A percentile compares a stretch with the other conserved stretches of the same genome.
phyloP scores from a whole-genome alignment of 768 basidiomycete genomes.

The Trametes sanguinea region DNA sequence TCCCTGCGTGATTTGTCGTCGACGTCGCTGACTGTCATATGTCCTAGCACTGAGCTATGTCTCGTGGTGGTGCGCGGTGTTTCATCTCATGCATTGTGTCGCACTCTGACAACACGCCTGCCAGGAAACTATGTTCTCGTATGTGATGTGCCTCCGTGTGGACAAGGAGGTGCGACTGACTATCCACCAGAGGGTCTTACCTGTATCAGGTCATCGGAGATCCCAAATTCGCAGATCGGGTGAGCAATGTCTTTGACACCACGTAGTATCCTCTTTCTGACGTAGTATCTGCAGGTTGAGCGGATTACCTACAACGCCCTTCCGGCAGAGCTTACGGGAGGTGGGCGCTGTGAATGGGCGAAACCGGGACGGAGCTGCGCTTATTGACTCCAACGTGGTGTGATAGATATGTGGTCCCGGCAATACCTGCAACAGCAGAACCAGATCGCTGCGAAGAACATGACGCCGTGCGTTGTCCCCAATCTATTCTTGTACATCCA shows the following conservation, averaged over 20 bases:
- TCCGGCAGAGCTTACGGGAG: slow-evolving; percentile 49
- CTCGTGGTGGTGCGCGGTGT: slow-evolving; percentile 47
- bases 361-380: neutral
- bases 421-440: slow-evolving; percentile 64
- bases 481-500: too few relatives aligned
- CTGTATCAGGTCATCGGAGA: slow-evolving; percentile 59
- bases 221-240: slow-evolving; percentile 51
- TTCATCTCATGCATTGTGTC: neutral
- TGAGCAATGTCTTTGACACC: slow-evolving; percentile 26
- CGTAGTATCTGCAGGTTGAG: slow-evolving; percentile 36
- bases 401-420: slow-evolving; percentile 56
- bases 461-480: slow-evolving; percentile 42
- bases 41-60: slow-evolving; percentile 52
- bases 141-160: slow-evolving; percentile 23
- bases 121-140: slow-evolving; percentile 65
- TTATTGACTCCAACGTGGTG: neutral
- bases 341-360: slow-evolving; percentile 27
- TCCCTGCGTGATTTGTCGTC: neutral
- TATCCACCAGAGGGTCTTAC: slow-evolving; percentile 46
- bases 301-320: slow-evolving; percentile 54
- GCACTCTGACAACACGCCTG: neutral
- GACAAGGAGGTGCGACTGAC: neutral
- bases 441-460: slow-evolving; percentile 57
- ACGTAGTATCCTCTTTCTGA: neutral
- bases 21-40: neutral